Conservation (phyloP, 225 moss, liverwort and hornwort genomes). For the Pseudoscleropodium purum region DNA sequence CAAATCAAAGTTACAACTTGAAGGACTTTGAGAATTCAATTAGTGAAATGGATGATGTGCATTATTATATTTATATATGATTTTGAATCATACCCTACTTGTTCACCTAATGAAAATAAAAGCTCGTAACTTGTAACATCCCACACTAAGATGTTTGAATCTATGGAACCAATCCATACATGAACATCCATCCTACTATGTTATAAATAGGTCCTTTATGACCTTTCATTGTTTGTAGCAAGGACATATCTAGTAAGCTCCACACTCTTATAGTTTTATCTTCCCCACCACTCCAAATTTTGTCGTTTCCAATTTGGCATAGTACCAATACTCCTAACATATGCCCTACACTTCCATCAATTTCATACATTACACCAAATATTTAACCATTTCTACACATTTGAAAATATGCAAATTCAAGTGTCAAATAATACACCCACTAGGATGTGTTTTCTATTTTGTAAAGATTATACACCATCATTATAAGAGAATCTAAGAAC, state of each 20-base stretch:
- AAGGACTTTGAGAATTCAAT: background rate
- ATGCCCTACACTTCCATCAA: slow-evolving; percentile 6
- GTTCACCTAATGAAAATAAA: slow-evolving; percentile 36
- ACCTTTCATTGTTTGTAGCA: background rate
- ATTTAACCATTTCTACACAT: background rate
- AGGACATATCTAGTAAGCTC: slow-evolving; percentile 4
- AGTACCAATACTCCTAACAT: slow-evolving; percentile 31
- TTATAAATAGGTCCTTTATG: slow-evolving; percentile 12
- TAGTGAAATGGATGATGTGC: background rate
- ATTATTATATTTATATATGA: background rate
- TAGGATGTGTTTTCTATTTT: background rate
- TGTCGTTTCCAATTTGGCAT: slow-evolving; percentile 33
- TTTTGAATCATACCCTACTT: slow-evolving; percentile 39
- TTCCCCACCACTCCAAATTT: slow-evolving; percentile 56
- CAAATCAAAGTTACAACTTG: background rate
- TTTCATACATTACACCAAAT: background rate
- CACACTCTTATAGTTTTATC: slow-evolving; percentile 28
- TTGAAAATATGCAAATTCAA: background rate
- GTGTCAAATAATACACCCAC: background rate
- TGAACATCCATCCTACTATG: slow-evolving; percentile 11
- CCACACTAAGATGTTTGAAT: slow-evolving; percentile 53
- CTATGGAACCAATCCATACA: slow-evolving; percentile 38
- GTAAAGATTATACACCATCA: background rate
- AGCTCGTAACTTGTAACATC: slow-evolving; percentile 27
- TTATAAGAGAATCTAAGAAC: background rate